Base-by-base conservation (phyloP, 352 stramenopile genomes). In the Pythium oligandrum region DNA sequence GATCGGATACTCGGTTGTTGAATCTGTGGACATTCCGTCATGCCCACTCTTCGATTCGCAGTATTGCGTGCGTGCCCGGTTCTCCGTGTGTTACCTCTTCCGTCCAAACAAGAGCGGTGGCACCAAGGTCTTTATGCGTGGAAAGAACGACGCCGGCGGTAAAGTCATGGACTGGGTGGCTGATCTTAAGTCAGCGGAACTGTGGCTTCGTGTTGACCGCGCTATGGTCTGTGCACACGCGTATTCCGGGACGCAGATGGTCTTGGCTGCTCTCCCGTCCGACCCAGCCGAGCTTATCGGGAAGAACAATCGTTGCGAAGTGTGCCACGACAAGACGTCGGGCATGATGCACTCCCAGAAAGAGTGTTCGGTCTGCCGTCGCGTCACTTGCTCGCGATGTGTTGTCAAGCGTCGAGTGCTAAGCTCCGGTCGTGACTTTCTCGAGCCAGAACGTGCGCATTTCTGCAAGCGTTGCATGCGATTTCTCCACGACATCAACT, bases 51-150 rank as follows among this genome's bases (percentile, higher is more conserved):
- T 90, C 53, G 72, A 71, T 61, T 34, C 55, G 38, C 52, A 40
- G 8, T 64, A 85, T 42, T 89, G 80, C 44, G 73, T 90, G 37
- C 78, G 80, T 17, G 80, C 77, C 43, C 83, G 82, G 48, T 66
- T 90, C 26, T 86, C 73, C 7, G 72, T 83, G 43, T 90, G 80
- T 55, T 88, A 88, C 64, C 49, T 90, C 42, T 90, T 87, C 61
- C 74, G 75, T 43, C 74, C 67, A 51, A 88, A 88, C 62, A 86
- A 86, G 55, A 86, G 68, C 57, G 78, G 78, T 42, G 78, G 80
- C 40, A 75, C 83, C 26, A 85, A 86, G 12, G 73, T 88, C 6
- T 90, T 86, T 63, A 88, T 90, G 80, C 78, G 77, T 31, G 80
- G 75, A 44, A 79, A 83, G 49, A 88, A 83, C 52, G 75, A 86